These are phyloP conservation scores for Diplodia sapinea DNA, from an alignment of 2,329 filamentous ascomycete species.

Conservation along the genomic window DNA sequence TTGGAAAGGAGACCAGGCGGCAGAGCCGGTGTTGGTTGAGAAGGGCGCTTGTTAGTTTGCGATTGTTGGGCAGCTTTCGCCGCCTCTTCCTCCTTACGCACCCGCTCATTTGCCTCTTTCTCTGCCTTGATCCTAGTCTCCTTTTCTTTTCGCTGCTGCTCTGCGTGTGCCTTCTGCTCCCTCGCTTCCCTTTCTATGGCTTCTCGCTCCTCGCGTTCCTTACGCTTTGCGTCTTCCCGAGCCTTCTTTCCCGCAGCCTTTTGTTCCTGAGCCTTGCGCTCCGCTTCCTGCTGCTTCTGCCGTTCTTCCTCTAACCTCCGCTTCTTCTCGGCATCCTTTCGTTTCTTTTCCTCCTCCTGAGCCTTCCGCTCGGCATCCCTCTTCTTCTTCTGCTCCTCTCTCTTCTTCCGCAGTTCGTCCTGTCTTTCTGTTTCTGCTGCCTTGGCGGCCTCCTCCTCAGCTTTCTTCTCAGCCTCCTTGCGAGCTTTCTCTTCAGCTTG, in stretches of 20 bases:
- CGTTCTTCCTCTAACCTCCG: slow-evolving; percentile 81
- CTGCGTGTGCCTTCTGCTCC: slow-evolving; percentile 67
- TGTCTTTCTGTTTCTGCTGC: slow-evolving; percentile 77
- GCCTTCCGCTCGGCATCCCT: slow-evolving; percentile 88
- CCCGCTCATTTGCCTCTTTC: slow-evolving; percentile 46
- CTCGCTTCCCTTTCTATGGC: slow-evolving; percentile 75
- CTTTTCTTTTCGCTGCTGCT: slow-evolving; percentile 64
- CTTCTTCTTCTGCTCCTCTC: slow-evolving; percentile 90
- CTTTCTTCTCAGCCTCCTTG: slow-evolving; percentile 86
- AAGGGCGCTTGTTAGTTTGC: slow-evolving; percentile 43
- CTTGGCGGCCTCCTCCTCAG: slow-evolving; percentile 78
- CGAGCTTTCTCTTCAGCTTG: slow-evolving; percentile 90
- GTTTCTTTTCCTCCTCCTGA: slow-evolving; percentile 83
- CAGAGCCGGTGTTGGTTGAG: slow-evolving; percentile 53
- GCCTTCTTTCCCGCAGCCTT: slow-evolving; percentile 83
- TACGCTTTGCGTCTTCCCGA: slow-evolving; percentile 73
- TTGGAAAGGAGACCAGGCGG: slow-evolving; percentile 61
- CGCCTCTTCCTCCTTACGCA: slow-evolving; percentile 51
- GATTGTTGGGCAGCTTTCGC: slow-evolving; percentile 41
- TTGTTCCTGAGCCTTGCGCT: slow-evolving; percentile 80
- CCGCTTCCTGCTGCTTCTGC: slow-evolving; percentile 81
- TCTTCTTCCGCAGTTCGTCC: slow-evolving; percentile 80
- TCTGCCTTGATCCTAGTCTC: slow-evolving; percentile 60
- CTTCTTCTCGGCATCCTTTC: slow-evolving; percentile 84
- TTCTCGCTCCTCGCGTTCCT: slow-evolving; percentile 69